Evolutionary conservation across 306 rosid species (phyloP), one percentile per base, ranked within the genome.

Genomic region (Arachis hypogaea): DNA sequence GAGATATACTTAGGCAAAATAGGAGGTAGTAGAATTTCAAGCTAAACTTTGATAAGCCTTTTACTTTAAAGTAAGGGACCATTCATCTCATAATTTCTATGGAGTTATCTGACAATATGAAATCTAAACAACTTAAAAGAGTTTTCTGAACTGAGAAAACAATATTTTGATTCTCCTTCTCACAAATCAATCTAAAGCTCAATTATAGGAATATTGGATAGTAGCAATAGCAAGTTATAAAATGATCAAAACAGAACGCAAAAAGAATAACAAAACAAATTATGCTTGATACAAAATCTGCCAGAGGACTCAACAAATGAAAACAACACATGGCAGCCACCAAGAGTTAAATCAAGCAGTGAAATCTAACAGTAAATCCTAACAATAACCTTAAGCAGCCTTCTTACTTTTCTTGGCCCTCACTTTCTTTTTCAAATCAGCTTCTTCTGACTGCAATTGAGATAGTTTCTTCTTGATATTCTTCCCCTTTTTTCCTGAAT

Each of bases 331-430:
- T 52, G 57, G 46, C 54, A 63, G 56, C 76, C 69, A 51, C 28
- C 28, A 22, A 63, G 71, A 55, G 81, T 68, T 69, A 70, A 75
- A 69, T 47, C 42, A 12, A 77, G 81, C 76, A 80, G 77, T 58
- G 28, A 45, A 63, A 52, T 59, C 74, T 58, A 69, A 43, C 82
- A 74, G 38, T 61, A 83, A 75, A n/a, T 43, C 69, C 42, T 55
- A 61, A 33, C 45, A 56, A 49, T 72, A 22, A 57, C 54, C 70
- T 49, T 72, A 71, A 0, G 14, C 77, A 46, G 70, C 64, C 78
- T 79, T 77, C 86, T 82, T 78, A 80, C 60, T 80, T 71, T 71
- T 85, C 83, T 56, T 84, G 46, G 61, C 78, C 58, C 78, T 86
- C 41, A 59, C 82, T 62, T 84, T 51, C 57, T 5, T 51, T 51